Conservation (phyloP, 139 green algal genomes). For the Helicosporidium sp. region DNA sequence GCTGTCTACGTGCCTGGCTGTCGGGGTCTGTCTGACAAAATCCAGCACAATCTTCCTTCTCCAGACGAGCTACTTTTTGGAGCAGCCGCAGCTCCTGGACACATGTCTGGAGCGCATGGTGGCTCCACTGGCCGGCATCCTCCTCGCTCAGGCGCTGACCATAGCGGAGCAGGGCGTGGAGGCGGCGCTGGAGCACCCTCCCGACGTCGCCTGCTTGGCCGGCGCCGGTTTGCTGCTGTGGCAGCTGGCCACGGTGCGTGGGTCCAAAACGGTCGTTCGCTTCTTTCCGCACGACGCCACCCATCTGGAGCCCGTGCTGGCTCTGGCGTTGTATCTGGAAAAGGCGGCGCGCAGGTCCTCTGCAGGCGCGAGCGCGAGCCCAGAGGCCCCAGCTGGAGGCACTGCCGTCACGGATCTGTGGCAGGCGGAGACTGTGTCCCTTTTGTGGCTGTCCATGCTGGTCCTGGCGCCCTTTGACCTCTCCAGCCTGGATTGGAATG, state of each 20-base stretch:
- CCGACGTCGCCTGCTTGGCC: too few species aligned
- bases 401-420: too few species aligned
- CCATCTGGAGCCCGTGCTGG: constrained; percentile 59
- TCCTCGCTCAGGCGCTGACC: too few species aligned
- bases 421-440: constrained; percentile 58
- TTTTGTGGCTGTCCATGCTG: constrained; percentile 89
- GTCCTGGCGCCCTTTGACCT: constrained; percentile 87
- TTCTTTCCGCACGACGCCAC: constrained; percentile 75
- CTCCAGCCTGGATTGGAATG: constrained; percentile 44
- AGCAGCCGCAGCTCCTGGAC: constrained; percentile 86
- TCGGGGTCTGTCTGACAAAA: too few species aligned
- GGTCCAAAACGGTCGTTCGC: constrained; percentile 65
- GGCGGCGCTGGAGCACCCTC: too few species aligned
- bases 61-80: too few species aligned
- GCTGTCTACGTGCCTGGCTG: too few species aligned
- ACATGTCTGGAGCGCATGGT: constrained; percentile 62
- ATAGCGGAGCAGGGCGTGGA: too few species aligned
- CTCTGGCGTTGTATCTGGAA: constrained; percentile 23
- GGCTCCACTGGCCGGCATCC: constrained; percentile 35
- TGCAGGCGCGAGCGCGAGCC: neutral
- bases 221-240: too few species aligned
- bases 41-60: neutral
- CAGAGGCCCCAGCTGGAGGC: neutral
- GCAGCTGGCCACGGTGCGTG: constrained; percentile 53
- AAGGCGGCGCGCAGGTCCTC: too few species aligned